Conservation (phyloP, 768 basidiomycete species). For the Auriculariales sp. region DNA sequence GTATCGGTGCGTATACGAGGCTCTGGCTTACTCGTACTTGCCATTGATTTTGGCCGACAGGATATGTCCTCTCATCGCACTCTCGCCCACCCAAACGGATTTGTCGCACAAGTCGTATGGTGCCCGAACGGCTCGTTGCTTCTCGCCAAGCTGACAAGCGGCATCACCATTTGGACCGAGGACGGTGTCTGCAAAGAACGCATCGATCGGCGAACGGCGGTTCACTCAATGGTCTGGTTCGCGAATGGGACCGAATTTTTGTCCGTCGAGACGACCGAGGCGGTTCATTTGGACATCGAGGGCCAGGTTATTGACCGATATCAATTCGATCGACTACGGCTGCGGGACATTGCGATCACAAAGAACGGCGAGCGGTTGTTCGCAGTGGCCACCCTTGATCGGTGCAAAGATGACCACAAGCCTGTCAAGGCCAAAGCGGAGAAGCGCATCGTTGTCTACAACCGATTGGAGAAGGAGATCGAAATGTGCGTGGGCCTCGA, state of each 20-base stretch:
- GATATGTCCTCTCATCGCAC: constrained; percentile 45
- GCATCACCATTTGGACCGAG: constrained; percentile 65
- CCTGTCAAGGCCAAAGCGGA: constrained; percentile 58
- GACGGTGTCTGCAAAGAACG: constrained; percentile 55
- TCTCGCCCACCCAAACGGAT: constrained; percentile 53
- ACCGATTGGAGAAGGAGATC: constrained; percentile 44
- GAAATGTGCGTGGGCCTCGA: constrained; percentile 41
- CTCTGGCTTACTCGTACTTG: no score
- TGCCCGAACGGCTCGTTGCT: constrained; percentile 46
- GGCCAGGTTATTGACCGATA: constrained; percentile 43
- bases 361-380: constrained; percentile 47
- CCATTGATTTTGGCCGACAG: constrained; percentile 16
- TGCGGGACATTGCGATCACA: constrained; percentile 59
- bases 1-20: constrained; percentile 38
- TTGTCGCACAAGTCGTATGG: constrained; percentile 68
- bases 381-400: constrained; percentile 49
- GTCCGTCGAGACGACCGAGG: constrained; percentile 50
- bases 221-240: constrained; percentile 58
- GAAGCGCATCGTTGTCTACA: constrained; percentile 61
- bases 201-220: constrained; percentile 37
- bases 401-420: constrained; percentile 43
- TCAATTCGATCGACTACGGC: constrained; percentile 42
- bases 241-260: constrained; percentile 53
- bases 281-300: no score
- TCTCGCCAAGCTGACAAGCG: constrained; percentile 47